These are phyloP conservation scores for Penicillium sp. DNA, from an alignment of 2,329 filamentous ascomycete genomes.

Conservation along the genomic window DNA sequence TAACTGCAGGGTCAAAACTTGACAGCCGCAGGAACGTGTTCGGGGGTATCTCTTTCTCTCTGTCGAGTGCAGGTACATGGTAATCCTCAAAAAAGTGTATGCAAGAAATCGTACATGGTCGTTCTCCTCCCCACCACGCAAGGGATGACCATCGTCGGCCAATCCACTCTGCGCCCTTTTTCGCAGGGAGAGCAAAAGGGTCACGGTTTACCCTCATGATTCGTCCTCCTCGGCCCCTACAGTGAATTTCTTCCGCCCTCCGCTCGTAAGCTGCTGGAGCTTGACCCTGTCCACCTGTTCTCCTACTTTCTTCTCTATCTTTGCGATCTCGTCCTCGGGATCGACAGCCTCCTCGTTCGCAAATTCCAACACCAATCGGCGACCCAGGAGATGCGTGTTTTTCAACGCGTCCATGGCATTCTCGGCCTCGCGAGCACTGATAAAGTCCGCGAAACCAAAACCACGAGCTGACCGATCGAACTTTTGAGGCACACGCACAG, in stretches of 20 bases:
- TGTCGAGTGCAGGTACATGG: slow-evolving; percentile 20
- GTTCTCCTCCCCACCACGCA: slow-evolving; percentile 35
- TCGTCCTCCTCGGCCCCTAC: slow-evolving; percentile 72
- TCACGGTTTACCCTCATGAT: slow-evolving; percentile 33
- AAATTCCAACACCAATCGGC: slow-evolving; percentile 87
- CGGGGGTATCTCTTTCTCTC: slow-evolving; percentile 33
- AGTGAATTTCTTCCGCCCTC: slow-evolving; percentile 83
- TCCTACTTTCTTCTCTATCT: slow-evolving; percentile 95
- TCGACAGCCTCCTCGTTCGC: slow-evolving; percentile 86
- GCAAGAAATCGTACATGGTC: slow-evolving; percentile 35
- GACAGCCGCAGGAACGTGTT: slow-evolving; percentile 45
- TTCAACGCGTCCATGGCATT: slow-evolving; percentile 89
- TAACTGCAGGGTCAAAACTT: slow-evolving; percentile 29
- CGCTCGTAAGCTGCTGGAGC: slow-evolving; percentile 82
- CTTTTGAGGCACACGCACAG: slow-evolving; percentile 92
- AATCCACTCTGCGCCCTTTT: slow-evolving; percentile 33
- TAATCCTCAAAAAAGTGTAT: slow-evolving; percentile 23
- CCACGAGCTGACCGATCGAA: slow-evolving; percentile 86
- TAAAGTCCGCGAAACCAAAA: slow-evolving; percentile 96
- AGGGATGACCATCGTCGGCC: slow-evolving; percentile 35
- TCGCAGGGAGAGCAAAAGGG: slow-evolving; percentile 38
- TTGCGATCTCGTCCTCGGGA: slow-evolving; percentile 92
- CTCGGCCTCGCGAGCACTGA: slow-evolving; percentile 83
- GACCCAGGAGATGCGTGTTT: slow-evolving; percentile 90
- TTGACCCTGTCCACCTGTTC: slow-evolving; percentile 89